phyloP scores from a whole-genome alignment of 257 asterid genomes.

The Voacanga thouarsii region DNA sequence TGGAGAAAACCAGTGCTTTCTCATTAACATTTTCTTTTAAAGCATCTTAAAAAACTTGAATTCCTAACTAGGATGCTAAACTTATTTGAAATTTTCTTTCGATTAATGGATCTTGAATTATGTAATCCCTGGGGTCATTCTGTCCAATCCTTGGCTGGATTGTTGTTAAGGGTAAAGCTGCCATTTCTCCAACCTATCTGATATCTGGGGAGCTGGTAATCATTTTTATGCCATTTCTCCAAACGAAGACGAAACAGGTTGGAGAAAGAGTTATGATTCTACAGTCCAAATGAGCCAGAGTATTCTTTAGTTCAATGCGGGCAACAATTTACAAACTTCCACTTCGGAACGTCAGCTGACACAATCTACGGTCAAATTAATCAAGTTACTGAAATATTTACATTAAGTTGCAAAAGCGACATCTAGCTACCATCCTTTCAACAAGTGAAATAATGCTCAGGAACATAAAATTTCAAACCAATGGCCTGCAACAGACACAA shows the following conservation, averaged over 20 bases:
- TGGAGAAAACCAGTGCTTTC: too few relatives aligned
- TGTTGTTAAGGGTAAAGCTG: not conserved
- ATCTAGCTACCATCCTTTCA: not conserved
- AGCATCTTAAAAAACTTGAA: too few relatives aligned
- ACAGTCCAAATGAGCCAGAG: not conserved
- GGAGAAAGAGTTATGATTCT: not conserved
- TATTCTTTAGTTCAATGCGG: not conserved
- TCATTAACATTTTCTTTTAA: not conserved
- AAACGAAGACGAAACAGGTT: not conserved
- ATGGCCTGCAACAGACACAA: constrained; percentile 52
- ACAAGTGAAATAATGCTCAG: constrained; percentile 56
- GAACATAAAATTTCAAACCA: constrained; percentile 70
- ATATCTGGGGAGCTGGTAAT: not conserved
- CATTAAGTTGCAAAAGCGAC: not conserved
- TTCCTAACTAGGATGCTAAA: not conserved
- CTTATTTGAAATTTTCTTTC: not conserved
- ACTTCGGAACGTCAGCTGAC: not conserved
- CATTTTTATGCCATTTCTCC: not conserved
- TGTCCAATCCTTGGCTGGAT: not conserved
- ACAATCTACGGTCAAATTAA: not conserved
- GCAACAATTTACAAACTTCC: not conserved
- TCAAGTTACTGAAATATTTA: not conserved
- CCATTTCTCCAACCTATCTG: not conserved
- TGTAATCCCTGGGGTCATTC: not conserved
- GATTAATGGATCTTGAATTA: not conserved